Base-by-base conservation (phyloP, 768 basidiomycete genomes). In the Lyophyllum shimeji region DNA sequence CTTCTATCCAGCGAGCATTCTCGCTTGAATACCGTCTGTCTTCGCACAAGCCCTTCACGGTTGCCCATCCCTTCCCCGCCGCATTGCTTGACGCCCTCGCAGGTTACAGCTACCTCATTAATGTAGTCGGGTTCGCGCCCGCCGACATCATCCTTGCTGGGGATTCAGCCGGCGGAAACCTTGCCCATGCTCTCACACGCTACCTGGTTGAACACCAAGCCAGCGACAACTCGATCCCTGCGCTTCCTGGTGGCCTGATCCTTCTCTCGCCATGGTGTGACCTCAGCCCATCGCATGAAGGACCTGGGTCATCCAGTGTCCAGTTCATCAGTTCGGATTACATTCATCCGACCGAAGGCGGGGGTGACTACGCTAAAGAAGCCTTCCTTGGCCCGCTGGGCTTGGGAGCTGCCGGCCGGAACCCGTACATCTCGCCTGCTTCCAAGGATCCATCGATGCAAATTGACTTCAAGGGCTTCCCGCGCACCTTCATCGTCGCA, bases 81-180 rank as follows among this genome's bases (percentile, higher is more conserved):
- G 87, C 87, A 18, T 74, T 94, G 0, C 71, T 93, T 13, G 90
- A 94, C 64, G 84, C 83, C 2, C 70, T 93, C 9, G 81, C 87
- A 1, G 90, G 86, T 7, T 94, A 92, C 67, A 71, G 78, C 45
- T 86, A 92, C 67, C 84, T 92, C 20, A 75, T 87, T 34, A 73
- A 80, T 47, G 70, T 64, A 8, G 71, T 86, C 24, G 81, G 83
- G 0, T 85, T 89, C 65, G 59, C 74, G 1, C 81, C 89, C 0
- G 67, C 72, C 17, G 72, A 89, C 61, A 85, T 93, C 63, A 76
- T 89, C 52, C 48, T 92, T 20, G 75, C 75, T 18, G 91, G 90
- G 2, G 90, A 93, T 65, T 92, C 87, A 1, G 89, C 90, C 0
- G 90, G 91, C 2, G 91, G 78, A 4, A 88, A 92, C 67, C 80